Percentiles rank a stretch among this genome's conserved stretches.
Conservation (phyloP, 2,329 filamentous ascomycete genomes). For the Cadophora luteo-olivacea region DNA sequence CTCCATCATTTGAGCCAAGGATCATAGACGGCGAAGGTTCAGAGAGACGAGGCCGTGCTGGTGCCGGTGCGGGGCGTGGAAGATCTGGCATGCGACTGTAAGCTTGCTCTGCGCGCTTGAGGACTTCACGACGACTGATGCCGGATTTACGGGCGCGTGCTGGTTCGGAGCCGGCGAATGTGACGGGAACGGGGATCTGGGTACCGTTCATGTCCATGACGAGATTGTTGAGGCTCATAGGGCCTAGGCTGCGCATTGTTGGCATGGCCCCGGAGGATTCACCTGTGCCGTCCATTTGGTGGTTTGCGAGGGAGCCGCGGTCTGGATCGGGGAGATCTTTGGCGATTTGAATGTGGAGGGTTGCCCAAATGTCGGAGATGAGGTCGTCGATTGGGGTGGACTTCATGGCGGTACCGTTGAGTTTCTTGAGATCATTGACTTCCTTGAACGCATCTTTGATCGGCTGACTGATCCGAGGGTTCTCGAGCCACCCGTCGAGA, state of each 20-base stretch:
- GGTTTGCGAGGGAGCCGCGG: slow-evolving; percentile 51
- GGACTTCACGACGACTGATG: slow-evolving; percentile 53
- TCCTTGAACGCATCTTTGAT: slow-evolving; percentile 70
- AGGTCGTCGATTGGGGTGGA: slow-evolving; percentile 86
- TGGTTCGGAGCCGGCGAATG: slow-evolving; percentile 36
- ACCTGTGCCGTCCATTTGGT: slow-evolving; percentile 54
- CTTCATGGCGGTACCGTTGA: slow-evolving; percentile 86
- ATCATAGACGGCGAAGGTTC: slow-evolving; percentile 47
- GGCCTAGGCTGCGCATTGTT: slow-evolving; percentile 31
- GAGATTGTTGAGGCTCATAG: slow-evolving; percentile 44
- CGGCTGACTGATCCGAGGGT: slow-evolving; percentile 52
- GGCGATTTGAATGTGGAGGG: slow-evolving; percentile 73
- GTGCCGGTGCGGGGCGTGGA: slow-evolving; percentile 43
- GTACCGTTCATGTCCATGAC: slow-evolving; percentile 43
- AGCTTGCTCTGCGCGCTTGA: slow-evolving; percentile 67
- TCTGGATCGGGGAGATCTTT: slow-evolving; percentile 56
- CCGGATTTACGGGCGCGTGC: slow-evolving; percentile 40
- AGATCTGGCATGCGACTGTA: slow-evolving; percentile 51
- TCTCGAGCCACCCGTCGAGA: slow-evolving; percentile 64
- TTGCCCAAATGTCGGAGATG: slow-evolving; percentile 88
- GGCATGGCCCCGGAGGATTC: slow-evolving; percentile 34
- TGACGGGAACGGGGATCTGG: slow-evolving; percentile 36
- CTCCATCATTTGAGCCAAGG: slow-evolving; percentile 45
- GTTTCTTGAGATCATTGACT: slow-evolving; percentile 72
- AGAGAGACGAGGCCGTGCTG: slow-evolving; percentile 38